phyloP scores from a whole-genome alignment of 2,329 filamentous ascomycete species.

The Capronia americana region DNA sequence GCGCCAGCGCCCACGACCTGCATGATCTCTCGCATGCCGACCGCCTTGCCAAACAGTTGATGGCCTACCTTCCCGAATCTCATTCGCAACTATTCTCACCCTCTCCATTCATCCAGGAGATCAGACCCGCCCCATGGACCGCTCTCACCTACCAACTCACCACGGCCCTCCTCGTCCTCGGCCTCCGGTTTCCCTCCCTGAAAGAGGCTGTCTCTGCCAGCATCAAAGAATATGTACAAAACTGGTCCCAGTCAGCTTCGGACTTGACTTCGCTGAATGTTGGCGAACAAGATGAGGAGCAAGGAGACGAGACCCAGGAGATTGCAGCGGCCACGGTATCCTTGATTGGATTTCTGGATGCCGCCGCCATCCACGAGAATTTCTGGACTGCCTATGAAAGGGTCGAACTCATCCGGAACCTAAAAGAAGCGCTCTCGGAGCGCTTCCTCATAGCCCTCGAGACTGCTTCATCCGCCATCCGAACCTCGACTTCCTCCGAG shows the following conservation, averaged over 20 bases:
- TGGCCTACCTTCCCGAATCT: conserved; percentile 84
- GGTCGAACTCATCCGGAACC: conserved; percentile 71
- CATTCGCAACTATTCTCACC: conserved; percentile 77
- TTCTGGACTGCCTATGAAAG: conserved; percentile 83
- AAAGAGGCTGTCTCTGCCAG: conserved; percentile 70
- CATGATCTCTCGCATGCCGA: conserved; percentile 74
- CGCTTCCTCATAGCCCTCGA: conserved; percentile 85
- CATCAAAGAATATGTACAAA: conserved; percentile 74
- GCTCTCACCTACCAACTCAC: conserved; percentile 79
- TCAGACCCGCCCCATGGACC: conserved; percentile 90
- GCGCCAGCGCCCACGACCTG: conserved; percentile 82
- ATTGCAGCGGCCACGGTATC: conserved; percentile 81
- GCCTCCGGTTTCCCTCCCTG: conserved; percentile 72
- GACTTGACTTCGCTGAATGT: conserved; percentile 62
- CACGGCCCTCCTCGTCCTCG: conserved; percentile 79
- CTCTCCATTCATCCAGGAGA: conserved; percentile 80
- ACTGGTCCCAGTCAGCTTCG: conserved; percentile 69
- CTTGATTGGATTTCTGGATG: conserved; percentile 87
- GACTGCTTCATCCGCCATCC: conserved; percentile 86
- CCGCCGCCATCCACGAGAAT: conserved; percentile 74
- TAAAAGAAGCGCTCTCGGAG: conserved; percentile 79
- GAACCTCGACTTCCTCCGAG: conserved; percentile 74
- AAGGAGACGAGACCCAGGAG: conserved; percentile 62
- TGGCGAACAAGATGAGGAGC: conserved; percentile 61
- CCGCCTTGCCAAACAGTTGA: conserved; percentile 77